Evolutionary conservation across 176 grass and related monocot genomes (phyloP), one percentile per base, ranked within the genome.

Genomic region (Aegilops longissima): DNA sequence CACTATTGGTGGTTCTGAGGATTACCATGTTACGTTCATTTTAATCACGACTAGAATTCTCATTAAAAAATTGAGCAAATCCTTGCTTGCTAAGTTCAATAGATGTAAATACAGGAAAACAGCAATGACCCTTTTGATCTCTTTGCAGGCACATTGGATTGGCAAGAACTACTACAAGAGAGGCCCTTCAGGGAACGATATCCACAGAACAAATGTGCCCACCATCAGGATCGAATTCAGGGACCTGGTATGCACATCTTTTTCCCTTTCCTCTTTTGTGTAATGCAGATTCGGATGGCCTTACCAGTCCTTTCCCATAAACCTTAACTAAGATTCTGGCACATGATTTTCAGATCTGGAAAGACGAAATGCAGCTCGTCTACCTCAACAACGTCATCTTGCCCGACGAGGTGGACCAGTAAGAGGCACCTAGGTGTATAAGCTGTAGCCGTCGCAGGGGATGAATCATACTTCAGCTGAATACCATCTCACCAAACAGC

Each of bases 201-300:
- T 98, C 78, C 97, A 98, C 52, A 91, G 76, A 78, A 98, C 94
- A 0, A 98, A 98, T 83, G 97, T 98, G 33, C 97, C 97, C n/a
- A 92, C 92, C 68, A 98, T 98, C 92, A 92, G 97, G 66, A 44
- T 94, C 30, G 89, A 96, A 87, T 98, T 98, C 63, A 90, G 97
- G 68, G 81, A 96, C 3, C 91, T 63, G 90, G 97, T 98, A 94
- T 54, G 36, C 11, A 54, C 72, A 82, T 34, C 54, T 24, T 77
- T 21, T 35, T 35, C 30, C 71, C 80, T 81, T 23, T 29, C 12
- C 24, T 71, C 20, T 68, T 10, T 64, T 18, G 4, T 36, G 58
- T 40, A 31, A 67, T 10, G 31, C 51, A 65, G 18, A 64, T 82
- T 68, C 16, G 2, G 23, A 82, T 51, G 23, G 24, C 34, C 20